Evolutionary conservation across 2,329 filamentous ascomycete genomes (phyloP), one percentile per base, ranked within the genome.

Genomic region (Zymoseptoria ardabiliae): DNA sequence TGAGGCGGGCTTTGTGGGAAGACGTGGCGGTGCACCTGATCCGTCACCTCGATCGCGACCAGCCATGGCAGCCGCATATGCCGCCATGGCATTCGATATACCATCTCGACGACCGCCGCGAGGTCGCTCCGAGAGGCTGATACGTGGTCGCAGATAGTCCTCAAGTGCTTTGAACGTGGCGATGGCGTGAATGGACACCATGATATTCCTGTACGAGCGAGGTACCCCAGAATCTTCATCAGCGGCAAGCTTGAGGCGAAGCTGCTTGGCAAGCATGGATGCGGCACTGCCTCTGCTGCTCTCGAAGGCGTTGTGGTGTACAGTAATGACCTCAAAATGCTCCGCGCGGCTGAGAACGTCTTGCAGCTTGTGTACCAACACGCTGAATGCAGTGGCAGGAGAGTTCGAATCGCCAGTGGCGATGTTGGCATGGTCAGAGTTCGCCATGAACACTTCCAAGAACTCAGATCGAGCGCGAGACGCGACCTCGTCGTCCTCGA

Each of bases 101-200:
- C 86, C 84, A 71, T 76, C 78, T 63, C 76, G 77, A 63, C 87
- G 82, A 28, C 82, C 79, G 9, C 78, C 79, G 50, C 65, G 63
- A 54, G 89, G 84, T 20, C 90, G 85, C 63, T 96, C 91, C 2
- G 89, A 85, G 13, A 94, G 73, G 68, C 82, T 91, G 60, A 99
- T 96, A 61, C 93, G 85, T 7, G 94, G 94, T 45, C 94, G 87
- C 50, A 99, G 81, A 73, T 97, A 99, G 72, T 99, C 94, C 71
- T 97, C 94, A 22, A 99, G 78, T 0, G 93, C 90, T 73, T 97
- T 97, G 79, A 99, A 97, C 0, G 92, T 97, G 2, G 94, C 93
- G 69, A 99, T 97, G 17, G 94, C 94, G 73, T 99, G 94, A 59
- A 99, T 99, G 0, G 91, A 96, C 0, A 99, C 94, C 88, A 97